These are phyloP conservation scores for Mycena chlorophos DNA, from an alignment of 768 basidiomycete genomes.

Conservation along the genomic window DNA sequence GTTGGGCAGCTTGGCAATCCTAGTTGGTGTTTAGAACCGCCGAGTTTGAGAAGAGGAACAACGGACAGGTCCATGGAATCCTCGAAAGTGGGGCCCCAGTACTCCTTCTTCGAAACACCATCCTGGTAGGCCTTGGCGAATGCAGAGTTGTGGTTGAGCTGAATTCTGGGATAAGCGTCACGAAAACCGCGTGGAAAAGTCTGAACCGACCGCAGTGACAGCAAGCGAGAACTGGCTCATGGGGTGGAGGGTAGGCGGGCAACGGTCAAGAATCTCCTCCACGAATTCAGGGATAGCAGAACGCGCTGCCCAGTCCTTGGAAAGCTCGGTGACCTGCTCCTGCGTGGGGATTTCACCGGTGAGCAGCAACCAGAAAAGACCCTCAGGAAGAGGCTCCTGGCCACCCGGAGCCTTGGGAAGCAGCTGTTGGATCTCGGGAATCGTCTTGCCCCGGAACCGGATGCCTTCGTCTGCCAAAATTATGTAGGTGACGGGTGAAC, in stretches of 20 bases:
- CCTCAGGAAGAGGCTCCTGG: slow-evolving; percentile 88
- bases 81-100: slow-evolving; percentile 94
- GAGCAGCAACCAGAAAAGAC: slow-evolving; percentile 92
- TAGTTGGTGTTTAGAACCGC: slow-evolving; percentile 29
- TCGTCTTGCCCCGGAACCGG: slow-evolving; percentile 95
- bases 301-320: slow-evolving; percentile 93
- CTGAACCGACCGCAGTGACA: slow-evolving; percentile 75
- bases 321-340: slow-evolving; percentile 84
- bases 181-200: slow-evolving; percentile 1
- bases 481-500: slow-evolving; percentile 7
- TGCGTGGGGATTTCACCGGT: slow-evolving; percentile 93
- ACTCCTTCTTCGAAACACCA: slow-evolving; percentile 91
- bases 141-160: slow-evolving; percentile 93
- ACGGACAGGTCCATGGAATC: slow-evolving; percentile 82
- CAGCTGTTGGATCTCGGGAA: slow-evolving; percentile 82
- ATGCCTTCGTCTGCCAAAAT: slow-evolving; percentile 81
- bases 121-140: slow-evolving; percentile 94
- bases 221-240: slow-evolving; percentile 99
- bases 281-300: slow-evolving; percentile 90
- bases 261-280: slow-evolving; percentile 94
- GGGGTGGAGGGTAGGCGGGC: slow-evolving; percentile 91
- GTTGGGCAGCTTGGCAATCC: slow-evolving; percentile 95
- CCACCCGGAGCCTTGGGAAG: slow-evolving; percentile 91
- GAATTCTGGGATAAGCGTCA: slow-evolving; percentile 10
- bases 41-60: not conserved